Conservation (phyloP, 768 basidiomycete species). For the Macrocybe gigantea region DNA sequence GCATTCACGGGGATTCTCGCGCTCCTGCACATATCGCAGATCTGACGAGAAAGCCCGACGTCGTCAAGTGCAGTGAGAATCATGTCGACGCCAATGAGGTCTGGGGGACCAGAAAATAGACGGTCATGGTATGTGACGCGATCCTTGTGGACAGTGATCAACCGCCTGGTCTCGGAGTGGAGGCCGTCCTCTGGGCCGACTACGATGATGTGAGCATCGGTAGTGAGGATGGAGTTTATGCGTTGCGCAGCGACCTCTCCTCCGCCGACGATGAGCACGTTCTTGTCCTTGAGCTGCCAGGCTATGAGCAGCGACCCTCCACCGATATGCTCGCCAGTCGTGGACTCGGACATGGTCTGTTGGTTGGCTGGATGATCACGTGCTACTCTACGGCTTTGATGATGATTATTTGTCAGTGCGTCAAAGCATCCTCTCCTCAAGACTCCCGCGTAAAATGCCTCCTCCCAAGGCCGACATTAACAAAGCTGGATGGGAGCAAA, state of each 20-base stretch:
- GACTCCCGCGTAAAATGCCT: slow-evolving; percentile 34
- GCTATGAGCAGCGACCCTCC: slow-evolving; percentile 85
- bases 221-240: slow-evolving; percentile 76
- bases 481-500: slow-evolving; percentile 92
- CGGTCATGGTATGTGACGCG: slow-evolving; percentile 71
- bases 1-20: slow-evolving; percentile 85
- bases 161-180: slow-evolving; percentile 47
- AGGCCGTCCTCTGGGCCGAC: slow-evolving; percentile 68
- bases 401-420: slow-evolving; percentile 4
- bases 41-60: slow-evolving; percentile 61
- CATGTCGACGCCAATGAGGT: slow-evolving; percentile 72
- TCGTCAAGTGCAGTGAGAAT: slow-evolving; percentile 93
- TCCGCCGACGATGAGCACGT: slow-evolving; percentile 89
- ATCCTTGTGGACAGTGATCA: slow-evolving; percentile 42
- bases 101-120: slow-evolving; percentile 54
- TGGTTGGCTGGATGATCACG: too few relatives aligned
- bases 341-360: neutral
- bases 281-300: slow-evolving; percentile 84
- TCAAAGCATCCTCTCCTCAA: slow-evolving; percentile 5
- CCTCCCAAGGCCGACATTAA: slow-evolving; percentile 84
- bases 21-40: slow-evolving; percentile 63
- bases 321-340: slow-evolving; percentile 19
- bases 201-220: slow-evolving; percentile 75
- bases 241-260: slow-evolving; percentile 89
- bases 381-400: neutral